Conservation (phyloP, 176 grass and related monocot genomes). For the Cocos nucifera region DNA sequence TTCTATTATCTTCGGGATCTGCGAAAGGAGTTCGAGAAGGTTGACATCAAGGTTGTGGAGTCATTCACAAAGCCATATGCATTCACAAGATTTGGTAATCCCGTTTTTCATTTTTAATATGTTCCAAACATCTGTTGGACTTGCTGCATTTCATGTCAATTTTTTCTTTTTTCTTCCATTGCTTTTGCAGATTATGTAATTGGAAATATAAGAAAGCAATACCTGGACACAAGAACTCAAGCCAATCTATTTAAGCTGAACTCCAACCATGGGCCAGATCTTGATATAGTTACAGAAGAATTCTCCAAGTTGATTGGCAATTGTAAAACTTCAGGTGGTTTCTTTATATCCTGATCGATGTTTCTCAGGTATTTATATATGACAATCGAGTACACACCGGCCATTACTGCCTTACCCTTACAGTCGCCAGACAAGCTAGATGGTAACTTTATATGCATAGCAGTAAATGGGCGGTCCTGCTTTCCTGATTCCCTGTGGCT, state of each 20-base stretch:
- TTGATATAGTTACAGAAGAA: slow-evolving; percentile 11
- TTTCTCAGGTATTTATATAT: neutral
- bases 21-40: slow-evolving; percentile 1
- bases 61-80: slow-evolving; percentile 15
- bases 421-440: no score
- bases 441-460: no score
- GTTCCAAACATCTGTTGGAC: no score
- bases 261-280: neutral
- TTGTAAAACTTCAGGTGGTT: slow-evolving; percentile 9
- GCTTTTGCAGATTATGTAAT: slow-evolving; percentile 3
- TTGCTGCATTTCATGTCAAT: neutral
- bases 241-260: slow-evolving; percentile 21
- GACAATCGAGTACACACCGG: neutral
- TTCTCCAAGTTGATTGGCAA: slow-evolving; percentile 7
- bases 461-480: neutral
- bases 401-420: no score
- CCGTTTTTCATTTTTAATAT: no score
- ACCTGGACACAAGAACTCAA: slow-evolving; percentile 20
- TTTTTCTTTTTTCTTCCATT: neutral
- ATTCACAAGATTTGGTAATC: slow-evolving; percentile 18
- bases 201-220: slow-evolving; percentile 1
- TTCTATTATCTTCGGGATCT: slow-evolving; percentile 19
- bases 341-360: neutral
- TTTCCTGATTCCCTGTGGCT: no score
- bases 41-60: slow-evolving; percentile 2